Evolutionary conservation across 306 rosid genomes (phyloP), one percentile per base, ranked within the genome.

Genomic region (Quercus gilva): DNA sequence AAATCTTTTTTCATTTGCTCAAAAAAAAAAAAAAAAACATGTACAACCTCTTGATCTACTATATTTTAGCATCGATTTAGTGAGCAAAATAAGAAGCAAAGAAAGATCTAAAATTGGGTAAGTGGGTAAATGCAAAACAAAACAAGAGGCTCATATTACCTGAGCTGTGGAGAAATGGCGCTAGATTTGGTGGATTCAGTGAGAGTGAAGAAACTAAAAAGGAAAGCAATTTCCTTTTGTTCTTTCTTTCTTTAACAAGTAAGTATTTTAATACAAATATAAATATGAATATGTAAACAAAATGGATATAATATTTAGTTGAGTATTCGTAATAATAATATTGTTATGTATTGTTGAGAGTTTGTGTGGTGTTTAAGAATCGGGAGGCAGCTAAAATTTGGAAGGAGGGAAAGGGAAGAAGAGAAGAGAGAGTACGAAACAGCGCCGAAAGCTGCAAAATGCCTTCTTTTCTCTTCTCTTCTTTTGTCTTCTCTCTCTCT

Each of bases 391-490:
- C 81, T 73, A 81, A 79, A 74, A 83, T 76, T 83, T 78, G 82
- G 79, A 6, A 51, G 78, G 59, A 61, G 68, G 70, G 41, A 41
- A 70, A 72, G 69, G 45, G 45, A 8, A 41, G 45, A 41, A 7
- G 45, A 2, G 45, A 8, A 8, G 45, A 41, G 45, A 75, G 73
- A 78, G 63, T 76, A 85, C 83, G 80, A 87, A 84, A 86, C 75
- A 84, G 88, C 87, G 90, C 94, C 97, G 93, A 93, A 93, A 91
- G 94, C 88, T 89, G 92, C 86, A 71, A 9, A 78, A 49, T 49
- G 87, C 78, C 41, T 84, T 64, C 20, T 79, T 74, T 76, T 33
- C 57, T 33, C 49, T 35, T 31, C 76, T 60, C 78, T 75, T 55
- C 71, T 41, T 67, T 33, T 53, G 15, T 55, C 12, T 82, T 78